Conservation (phyloP, 176 grass and related monocot genomes). For the Ensete ventricosum region DNA sequence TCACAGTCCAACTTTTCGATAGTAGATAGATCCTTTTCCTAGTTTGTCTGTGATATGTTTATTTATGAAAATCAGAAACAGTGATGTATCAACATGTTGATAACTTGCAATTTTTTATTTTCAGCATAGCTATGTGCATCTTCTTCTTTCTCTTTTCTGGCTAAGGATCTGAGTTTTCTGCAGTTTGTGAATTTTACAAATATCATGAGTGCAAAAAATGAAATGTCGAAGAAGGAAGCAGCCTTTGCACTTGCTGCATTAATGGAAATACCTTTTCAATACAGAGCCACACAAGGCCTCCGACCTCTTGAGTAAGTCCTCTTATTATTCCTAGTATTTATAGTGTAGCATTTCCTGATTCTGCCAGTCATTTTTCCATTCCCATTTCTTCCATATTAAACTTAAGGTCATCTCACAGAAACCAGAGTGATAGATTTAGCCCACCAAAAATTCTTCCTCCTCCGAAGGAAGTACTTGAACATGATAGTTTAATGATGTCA, state of each 20-base stretch:
- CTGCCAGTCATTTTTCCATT: neutral
- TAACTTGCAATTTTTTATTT: neutral
- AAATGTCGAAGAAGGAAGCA: conserved; percentile 77
- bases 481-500: conserved; percentile 40
- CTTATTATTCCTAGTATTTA: conserved; percentile 11
- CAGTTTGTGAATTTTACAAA: conserved; percentile 95
- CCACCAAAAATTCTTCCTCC: conserved; percentile 64
- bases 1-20: neutral
- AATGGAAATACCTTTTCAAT: conserved; percentile 96
- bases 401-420: conserved; percentile 26
- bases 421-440: conserved; percentile 22
- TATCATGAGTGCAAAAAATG: conserved; percentile 69
- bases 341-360: neutral
- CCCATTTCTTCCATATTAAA: conserved; percentile 2
- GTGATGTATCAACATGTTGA: neutral
- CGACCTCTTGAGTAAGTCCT: conserved; percentile 38
- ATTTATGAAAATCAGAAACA: neutral
- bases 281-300: conserved; percentile 74
- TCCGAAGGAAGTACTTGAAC: conserved; percentile 52
- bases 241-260: conserved; percentile 83
- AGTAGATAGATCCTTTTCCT: neutral
- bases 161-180: conserved; percentile 12
- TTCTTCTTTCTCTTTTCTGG: conserved; percentile 7
- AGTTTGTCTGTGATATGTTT: neutral
- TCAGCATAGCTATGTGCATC: neutral